Base-by-base conservation (phyloP, 2,329 filamentous ascomycete genomes). In the Verticillium dahliae region DNA sequence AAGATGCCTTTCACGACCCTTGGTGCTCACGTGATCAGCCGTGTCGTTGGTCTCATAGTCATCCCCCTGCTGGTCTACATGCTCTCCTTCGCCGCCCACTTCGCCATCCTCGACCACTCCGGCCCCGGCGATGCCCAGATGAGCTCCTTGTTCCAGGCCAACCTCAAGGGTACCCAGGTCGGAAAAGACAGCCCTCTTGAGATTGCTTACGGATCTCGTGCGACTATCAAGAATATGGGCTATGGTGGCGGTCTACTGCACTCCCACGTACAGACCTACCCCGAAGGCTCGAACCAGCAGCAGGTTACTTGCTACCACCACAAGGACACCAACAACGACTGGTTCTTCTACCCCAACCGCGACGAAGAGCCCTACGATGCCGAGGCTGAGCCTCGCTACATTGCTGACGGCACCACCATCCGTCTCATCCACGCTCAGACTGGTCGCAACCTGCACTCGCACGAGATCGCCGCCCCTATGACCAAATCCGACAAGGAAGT, bases 281-380 rank as follows among this genome's bases (percentile, higher is more conserved):
- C 94, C 0, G 93, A 97, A 72, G 95, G 94, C 37, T 98, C 95
- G 41, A 80, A 80, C 59, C 95, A 99, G 78, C 96, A 99, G 76
- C 95, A 99, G 75, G 89, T 99, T 65, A 99, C 95, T 65, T 99
- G 96, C 82, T 99, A 99, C 78, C 95, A 99, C 78, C 95, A 99
- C 83, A 99, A 99, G 76, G 95, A 99, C 81, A 85, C 94, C 74
- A 99, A 99, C 85, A 99, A 99, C 75, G 95, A 99, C 75, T 99
- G 95, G 95, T 97, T 96, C 79, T 93, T 99, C 78, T 97, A 97
- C 75, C 95, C 95, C 33, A 97, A 94, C 79, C 91, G 96, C 65
- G 77, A 82, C 60, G 85, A 96, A 62, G 77, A 83, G 31, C 88
- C 90, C 18, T 97, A 88, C 71, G 82, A 93, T 69, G 77, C 85